Evolutionary conservation across 2,329 filamentous ascomycete species (phyloP), one percentile per base, ranked within the genome.

Genomic region (Aspergillus felis): DNA sequence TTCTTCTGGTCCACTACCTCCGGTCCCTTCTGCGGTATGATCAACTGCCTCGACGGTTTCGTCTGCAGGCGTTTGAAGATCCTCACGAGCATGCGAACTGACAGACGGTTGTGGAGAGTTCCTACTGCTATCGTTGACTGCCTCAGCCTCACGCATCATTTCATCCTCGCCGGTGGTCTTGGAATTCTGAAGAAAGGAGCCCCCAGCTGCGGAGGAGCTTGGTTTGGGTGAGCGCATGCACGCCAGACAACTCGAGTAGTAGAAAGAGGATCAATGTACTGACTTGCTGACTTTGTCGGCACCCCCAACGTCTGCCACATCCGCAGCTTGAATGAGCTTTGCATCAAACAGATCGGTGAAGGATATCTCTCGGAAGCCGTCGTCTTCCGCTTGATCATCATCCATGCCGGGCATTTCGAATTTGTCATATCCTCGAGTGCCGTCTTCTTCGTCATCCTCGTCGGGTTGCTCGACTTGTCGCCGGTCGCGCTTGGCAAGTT

Each of bases 321-420:
- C 62, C 50, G 72, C 74, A 59, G 76, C 72, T 55, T 79, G 82
- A 17, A 91, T 71, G 59, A 93, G 76, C 64, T 86, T 87, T 1
- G 88, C 83, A 42, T 91, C 87, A 41, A 85, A 81, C 68, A 94
- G 78, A 24, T 90, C 86, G 2, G 71, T 69, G 73, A 89, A 87
- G 0, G 72, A 65, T 29, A 92, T 57, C 6, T 79, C 79, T n/a
- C 86, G 81, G 51, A 82, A 78, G 1, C 88, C 88, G 59, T 87
- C 81, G 56, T 88, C 82, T 52, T 79, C 76, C 2, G 73, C 74
- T 9, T 78, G 78, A 14, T 81, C 80, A 0, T 83, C 83, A 12
- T 84, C 85, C 10, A 85, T 84, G 6, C 86, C 82, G 0, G 88
- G 87, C 64, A 86, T 86, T 66, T 95, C 91, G 62, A 95, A 94